phyloP scores from a whole-genome alignment of 768 basidiomycete species.

The Boletus rex-veris region DNA sequence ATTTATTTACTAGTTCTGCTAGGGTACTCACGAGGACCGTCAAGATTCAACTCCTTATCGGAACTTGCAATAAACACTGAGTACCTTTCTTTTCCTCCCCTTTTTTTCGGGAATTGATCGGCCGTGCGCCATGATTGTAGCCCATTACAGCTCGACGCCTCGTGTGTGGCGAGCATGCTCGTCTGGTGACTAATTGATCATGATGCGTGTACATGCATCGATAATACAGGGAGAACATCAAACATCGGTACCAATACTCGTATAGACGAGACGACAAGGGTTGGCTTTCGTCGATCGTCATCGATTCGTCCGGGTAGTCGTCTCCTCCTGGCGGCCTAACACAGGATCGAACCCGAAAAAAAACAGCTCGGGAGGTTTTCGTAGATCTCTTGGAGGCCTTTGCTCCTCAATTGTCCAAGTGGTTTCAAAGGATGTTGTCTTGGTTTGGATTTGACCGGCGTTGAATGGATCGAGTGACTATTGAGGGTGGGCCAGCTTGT shows the following conservation, averaged over 20 bases:
- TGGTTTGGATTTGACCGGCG: no score
- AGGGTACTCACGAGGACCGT: neutral
- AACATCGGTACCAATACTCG: neutral
- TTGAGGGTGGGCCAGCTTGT: neutral
- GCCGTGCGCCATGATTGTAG: neutral
- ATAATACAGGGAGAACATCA: constrained; percentile 3
- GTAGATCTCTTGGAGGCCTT: no score
- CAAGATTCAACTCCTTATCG: neutral
- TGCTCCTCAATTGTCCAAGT: no score
- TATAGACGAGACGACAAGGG: neutral
- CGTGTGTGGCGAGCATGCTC: neutral
- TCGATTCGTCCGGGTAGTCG: neutral
- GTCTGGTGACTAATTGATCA: no score
- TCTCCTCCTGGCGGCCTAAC: neutral
- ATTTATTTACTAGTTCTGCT: neutral
- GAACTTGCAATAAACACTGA: no score
- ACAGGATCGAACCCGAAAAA: neutral
- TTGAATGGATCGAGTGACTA: no score
- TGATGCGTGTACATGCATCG: neutral
- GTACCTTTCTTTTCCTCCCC: neutral
- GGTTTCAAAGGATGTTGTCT: no score
- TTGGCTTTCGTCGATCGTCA: neutral
- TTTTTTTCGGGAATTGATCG: neutral
- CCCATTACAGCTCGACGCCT: neutral
- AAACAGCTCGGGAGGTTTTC: neutral